These are phyloP conservation scores for Myriangium duriaei DNA, from an alignment of 2,329 filamentous ascomycete genomes.

Conservation along the genomic window DNA sequence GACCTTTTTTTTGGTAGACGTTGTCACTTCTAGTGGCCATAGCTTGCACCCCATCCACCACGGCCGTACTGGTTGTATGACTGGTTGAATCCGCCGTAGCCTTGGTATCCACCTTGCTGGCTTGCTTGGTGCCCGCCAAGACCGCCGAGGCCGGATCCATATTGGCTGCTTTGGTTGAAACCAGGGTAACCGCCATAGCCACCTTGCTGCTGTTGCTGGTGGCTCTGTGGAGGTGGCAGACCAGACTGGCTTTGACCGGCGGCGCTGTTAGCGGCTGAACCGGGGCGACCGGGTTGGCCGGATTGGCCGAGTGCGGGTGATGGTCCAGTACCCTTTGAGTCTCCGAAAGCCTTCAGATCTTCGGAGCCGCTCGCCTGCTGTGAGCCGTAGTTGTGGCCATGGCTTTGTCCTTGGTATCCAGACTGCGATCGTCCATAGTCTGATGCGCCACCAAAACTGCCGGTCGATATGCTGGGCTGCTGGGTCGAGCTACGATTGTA, in stretches of 20 bases:
- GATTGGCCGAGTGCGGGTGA: constrained; percentile 49
- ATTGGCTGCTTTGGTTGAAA: constrained; percentile 39
- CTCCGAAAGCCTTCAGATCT: constrained; percentile 43
- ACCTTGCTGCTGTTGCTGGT: constrained; percentile 50
- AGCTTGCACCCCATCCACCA: constrained; percentile 24
- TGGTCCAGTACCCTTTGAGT: constrained; percentile 43
- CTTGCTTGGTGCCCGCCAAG: constrained; percentile 38
- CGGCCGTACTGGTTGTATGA: constrained; percentile 19
- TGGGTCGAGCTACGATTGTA: constrained; percentile 44
- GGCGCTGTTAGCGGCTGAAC: constrained; percentile 48
- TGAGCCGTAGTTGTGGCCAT: constrained; percentile 35
- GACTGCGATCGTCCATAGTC: constrained; percentile 49
- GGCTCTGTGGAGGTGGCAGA: constrained; percentile 42
- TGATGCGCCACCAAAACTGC: constrained; percentile 39
- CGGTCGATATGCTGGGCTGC: constrained; percentile 42
- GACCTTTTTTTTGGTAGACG: too few species aligned
- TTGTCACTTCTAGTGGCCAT: constrained; percentile 17
- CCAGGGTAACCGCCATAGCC: constrained; percentile 43
- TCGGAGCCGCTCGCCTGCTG: constrained; percentile 32
- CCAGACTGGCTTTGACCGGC: constrained; percentile 29
- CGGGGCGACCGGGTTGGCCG: constrained; percentile 50
- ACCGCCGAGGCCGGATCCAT: constrained; percentile 36
- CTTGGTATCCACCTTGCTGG: constrained; percentile 31
- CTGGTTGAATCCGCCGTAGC: constrained; percentile 23
- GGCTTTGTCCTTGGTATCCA: constrained; percentile 40